Conservation (phyloP, 176 grass and related monocot genomes). For the Eleusine indica region DNA sequence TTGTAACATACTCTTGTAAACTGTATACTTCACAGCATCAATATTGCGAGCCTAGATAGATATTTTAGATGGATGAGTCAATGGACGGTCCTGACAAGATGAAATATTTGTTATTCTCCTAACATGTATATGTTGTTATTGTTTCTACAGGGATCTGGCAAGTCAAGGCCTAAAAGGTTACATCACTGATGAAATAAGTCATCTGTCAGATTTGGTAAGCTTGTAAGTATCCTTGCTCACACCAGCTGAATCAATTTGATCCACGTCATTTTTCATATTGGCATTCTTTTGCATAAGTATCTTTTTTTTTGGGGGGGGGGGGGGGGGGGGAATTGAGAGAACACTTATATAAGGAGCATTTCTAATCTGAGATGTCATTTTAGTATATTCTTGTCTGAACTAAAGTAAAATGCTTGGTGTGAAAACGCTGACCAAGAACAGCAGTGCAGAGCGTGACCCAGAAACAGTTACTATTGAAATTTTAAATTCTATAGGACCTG, state of each 20-base stretch:
- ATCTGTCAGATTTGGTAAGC: conserved; percentile 91
- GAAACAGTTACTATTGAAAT: not conserved
- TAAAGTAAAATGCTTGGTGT: not conserved
- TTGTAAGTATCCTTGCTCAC: conserved; percentile 92
- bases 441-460: not conserved
- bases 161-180: conserved; percentile 97
- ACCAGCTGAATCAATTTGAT: conserved; percentile 24
- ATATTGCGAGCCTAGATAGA: conserved; percentile 1
- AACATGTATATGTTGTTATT: not conserved
- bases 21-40: not conserved
- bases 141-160: conserved; percentile 70
- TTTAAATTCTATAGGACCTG: not conserved
- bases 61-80: not conserved
- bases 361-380: not conserved
- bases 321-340: too few species aligned
- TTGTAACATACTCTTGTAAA: not conserved
- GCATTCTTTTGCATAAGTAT: not conserved
- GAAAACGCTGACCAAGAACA: not conserved
- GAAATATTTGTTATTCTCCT: not conserved
- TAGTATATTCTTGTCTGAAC: not conserved
- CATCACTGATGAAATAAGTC: conserved; percentile 85
- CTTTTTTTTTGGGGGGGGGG: not conserved
- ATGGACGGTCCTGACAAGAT: not conserved
- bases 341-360: not conserved
- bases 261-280: not conserved